Evolutionary conservation across 176 grass and related monocot genomes (phyloP).

Genomic region (Urochloa ruziziensis): DNA sequence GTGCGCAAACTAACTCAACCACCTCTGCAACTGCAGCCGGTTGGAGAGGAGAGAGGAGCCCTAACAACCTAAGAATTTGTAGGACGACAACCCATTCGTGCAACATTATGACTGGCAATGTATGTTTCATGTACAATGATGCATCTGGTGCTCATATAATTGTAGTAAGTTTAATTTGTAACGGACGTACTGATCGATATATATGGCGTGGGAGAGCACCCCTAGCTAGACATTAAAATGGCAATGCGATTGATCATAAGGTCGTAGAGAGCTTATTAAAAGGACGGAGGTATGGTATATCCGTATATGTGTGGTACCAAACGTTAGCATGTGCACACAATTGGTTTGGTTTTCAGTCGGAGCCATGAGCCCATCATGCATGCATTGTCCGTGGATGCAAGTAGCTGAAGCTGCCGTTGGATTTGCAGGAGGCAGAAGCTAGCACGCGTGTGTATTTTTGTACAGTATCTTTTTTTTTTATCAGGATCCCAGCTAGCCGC

Average conservation of each 20-base stretch:
- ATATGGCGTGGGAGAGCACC: neutral
- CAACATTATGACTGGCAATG: neutral
- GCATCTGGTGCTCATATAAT: neutral
- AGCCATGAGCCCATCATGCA: too few species aligned
- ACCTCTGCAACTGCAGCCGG: neutral
- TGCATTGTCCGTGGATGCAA: too few species aligned
- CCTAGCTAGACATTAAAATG: too few species aligned
- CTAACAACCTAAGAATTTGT: neutral
- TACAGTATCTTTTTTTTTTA: too few species aligned
- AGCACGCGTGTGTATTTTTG: too few species aligned
- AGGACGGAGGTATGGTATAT: neutral
- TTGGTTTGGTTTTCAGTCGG: neutral
- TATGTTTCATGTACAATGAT: constrained; percentile 9
- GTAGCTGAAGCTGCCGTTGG: too few species aligned
- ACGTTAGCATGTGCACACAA: neutral
- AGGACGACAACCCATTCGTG: constrained; percentile 27
- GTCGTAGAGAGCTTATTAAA: too few species aligned
- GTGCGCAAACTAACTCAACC: constrained; percentile 23
- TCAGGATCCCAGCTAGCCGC: too few species aligned
- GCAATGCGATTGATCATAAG: neutral
- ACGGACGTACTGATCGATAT: neutral
- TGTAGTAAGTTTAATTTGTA: neutral
- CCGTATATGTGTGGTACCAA: neutral
- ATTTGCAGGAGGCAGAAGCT: too few species aligned
- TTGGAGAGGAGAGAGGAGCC: neutral